Percentiles rank a stretch among this genome's conserved stretches.
Evolutionary conservation across 2,329 filamentous ascomycete genomes (phyloP).

Genomic region (Dactylellina leptospora): DNA sequence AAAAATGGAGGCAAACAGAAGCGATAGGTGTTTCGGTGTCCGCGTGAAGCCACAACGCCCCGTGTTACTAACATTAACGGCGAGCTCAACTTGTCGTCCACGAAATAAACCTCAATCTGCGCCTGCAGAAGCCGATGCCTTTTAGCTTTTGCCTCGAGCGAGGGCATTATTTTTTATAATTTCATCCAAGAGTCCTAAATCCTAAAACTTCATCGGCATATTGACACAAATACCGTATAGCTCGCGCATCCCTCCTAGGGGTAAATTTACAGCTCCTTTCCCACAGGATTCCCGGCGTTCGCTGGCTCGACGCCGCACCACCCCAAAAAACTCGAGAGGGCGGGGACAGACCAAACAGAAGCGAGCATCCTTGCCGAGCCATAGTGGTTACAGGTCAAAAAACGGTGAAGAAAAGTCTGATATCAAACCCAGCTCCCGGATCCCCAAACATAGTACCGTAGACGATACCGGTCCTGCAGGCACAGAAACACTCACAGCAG

Average conservation of each 20-base stretch:
- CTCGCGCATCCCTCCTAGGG: background rate
- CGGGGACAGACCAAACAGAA: slow-evolving; percentile 2
- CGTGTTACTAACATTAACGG: background rate
- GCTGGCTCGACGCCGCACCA: no score
- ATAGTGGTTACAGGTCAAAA: background rate
- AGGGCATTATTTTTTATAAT: background rate
- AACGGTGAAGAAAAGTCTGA: background rate
- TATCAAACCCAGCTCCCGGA: background rate
- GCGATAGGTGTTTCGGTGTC: background rate
- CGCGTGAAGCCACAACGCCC: slow-evolving; percentile 4
- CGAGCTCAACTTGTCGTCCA: slow-evolving; percentile 4
- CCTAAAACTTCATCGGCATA: no score
- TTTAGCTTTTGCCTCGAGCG: background rate
- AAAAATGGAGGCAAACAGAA: slow-evolving; percentile 8
- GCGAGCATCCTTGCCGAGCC: slow-evolving; percentile 13
- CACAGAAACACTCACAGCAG: slow-evolving; percentile 7
- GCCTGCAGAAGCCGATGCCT: background rate
- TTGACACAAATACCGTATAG: background rate
- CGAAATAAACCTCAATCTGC: slow-evolving; percentile 10
- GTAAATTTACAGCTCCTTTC: background rate
- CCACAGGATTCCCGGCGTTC: background rate
- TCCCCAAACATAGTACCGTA: background rate
- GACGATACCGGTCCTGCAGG: slow-evolving; percentile 20
- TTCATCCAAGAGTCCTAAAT: background rate
- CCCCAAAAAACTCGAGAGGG: background rate